phyloP scores from a whole-genome alignment of 2,329 filamentous ascomycete species.

The Amylocarpus encephaloides region DNA sequence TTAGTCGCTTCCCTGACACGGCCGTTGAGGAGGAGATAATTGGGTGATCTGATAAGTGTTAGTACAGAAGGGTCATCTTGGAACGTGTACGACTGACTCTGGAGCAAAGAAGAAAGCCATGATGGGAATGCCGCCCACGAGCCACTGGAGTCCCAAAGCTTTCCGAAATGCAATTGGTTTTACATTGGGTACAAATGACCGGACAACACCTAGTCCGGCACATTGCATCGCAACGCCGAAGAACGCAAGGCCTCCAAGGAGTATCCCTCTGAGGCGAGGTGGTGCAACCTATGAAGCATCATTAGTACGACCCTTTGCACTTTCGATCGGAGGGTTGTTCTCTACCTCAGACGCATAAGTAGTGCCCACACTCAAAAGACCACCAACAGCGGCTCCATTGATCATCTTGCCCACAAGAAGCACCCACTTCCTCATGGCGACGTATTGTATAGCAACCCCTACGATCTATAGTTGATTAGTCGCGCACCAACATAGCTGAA shows the following conservation, averaged over 20 bases:
- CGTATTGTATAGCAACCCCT: constrained; percentile 15
- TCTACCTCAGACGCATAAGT: constrained; percentile 20
- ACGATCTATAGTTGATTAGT: constrained; percentile 7
- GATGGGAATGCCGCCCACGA: constrained; percentile 11
- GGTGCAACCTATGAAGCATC: constrained; percentile 13
- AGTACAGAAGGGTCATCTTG: constrained; percentile 6
- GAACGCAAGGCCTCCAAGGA: constrained; percentile 15
- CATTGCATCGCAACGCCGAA: constrained; percentile 15
- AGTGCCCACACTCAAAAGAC: constrained; percentile 15
- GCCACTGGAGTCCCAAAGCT: constrained; percentile 11
- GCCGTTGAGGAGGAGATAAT: constrained; percentile 13
- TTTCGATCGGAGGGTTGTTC: neutral
- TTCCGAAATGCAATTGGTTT: constrained; percentile 11
- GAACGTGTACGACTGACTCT: constrained; percentile 21
- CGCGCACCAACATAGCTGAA: neutral
- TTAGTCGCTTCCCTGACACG: constrained; percentile 4
- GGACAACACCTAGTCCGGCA: constrained; percentile 14
- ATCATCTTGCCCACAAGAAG: constrained; percentile 19
- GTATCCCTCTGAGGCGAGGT: constrained; percentile 11
- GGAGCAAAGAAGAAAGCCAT: constrained; percentile 14
- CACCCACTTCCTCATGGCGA: constrained; percentile 10
- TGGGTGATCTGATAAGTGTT: constrained; percentile 14
- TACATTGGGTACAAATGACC: constrained; percentile 5
- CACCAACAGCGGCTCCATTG: constrained; percentile 18
- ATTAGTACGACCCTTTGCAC: too few relatives aligned